Conservation (phyloP, 2,329 filamentous ascomycete species). For the Venturiaceae sp. region DNA sequence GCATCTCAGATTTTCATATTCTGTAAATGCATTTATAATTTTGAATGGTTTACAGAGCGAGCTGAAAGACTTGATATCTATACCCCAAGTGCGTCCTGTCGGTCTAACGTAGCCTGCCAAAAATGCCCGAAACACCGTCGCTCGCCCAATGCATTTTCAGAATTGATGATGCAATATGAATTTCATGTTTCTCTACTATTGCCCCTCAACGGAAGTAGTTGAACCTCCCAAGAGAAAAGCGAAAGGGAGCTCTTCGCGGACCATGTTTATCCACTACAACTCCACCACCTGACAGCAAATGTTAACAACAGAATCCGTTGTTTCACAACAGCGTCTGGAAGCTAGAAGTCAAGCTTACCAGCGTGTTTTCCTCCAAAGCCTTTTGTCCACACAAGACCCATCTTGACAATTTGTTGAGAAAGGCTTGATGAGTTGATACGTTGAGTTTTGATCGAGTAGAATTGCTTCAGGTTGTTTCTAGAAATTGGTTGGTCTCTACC, state of each 20-base stretch:
- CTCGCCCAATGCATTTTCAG: no score
- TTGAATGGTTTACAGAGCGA: no score
- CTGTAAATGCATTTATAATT: no score
- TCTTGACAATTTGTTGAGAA: constrained; percentile 15
- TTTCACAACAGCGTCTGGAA: background rate
- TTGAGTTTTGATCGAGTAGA: background rate
- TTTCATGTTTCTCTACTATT: no score
- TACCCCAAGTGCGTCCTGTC: no score
- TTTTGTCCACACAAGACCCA: constrained; percentile 39
- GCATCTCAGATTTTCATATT: background rate
- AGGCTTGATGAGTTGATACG: background rate
- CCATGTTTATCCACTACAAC: constrained; percentile 44
- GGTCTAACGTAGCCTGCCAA: no score
- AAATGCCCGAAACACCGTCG: no score
- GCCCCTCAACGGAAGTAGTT: constrained; percentile 45
- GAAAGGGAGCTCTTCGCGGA: constrained; percentile 39
- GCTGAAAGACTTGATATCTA: no score
- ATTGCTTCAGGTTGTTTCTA: background rate
- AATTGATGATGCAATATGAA: no score
- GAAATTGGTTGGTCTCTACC: no score
- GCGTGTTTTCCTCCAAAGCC: constrained; percentile 31
- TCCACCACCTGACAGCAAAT: constrained; percentile 31
- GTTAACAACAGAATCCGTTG: constrained; percentile 12
- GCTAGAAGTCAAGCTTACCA: constrained; percentile 20
- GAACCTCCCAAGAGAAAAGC: constrained; percentile 39